Base-by-base conservation (phyloP, 805 yeast species). In the Kodamaea sagamina region DNA sequence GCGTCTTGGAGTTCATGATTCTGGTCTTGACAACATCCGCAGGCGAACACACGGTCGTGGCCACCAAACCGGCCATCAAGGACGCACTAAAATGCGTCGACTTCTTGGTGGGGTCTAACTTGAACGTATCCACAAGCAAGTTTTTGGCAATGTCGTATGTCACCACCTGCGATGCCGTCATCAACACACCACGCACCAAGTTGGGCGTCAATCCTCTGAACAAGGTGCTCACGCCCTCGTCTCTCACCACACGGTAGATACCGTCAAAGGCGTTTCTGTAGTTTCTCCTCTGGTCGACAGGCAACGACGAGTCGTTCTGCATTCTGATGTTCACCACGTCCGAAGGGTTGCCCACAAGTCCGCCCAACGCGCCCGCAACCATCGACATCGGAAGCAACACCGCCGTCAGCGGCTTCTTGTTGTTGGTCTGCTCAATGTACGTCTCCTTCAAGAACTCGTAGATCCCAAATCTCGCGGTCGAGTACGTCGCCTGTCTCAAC, bases 101-200 rank as follows among this genome's bases (percentile, higher is more conserved):
- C 50, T 80, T 78, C 41, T 81, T 75, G 13, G 75, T 64, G 32
- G 86, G 79, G 55, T 84, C 82, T 64, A 82, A 62, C 3, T 67
- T 60, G 2, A 79, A 42, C 4, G 57, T 52, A 3, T 68, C 64
- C 12, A 86, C 86, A 42, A 88, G 66, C 32, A 80, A 48, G 11
- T 68, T 63, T 61, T 88, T 88, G 21, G 86, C 82, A 26, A 83
- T 72, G 60, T 88, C 96, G 57, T 88, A 88, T 0, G 95, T 84
- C 4, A 87, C 96, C 43, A 87, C 93, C 60, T 88, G 96, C 2
- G 92, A 82, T 0, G 95, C 90, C 0, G 96, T 88, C 96, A 88
- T 88, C 43, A 88, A 70, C 6, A 87, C 78, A 26, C 95, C 96
- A 59, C 96, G 76, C 2, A 81, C 75, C 50, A 86, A 72, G 58